Evolutionary conservation across 805 yeast species (phyloP).

Genomic region (Sugiyamaella americana): DNA sequence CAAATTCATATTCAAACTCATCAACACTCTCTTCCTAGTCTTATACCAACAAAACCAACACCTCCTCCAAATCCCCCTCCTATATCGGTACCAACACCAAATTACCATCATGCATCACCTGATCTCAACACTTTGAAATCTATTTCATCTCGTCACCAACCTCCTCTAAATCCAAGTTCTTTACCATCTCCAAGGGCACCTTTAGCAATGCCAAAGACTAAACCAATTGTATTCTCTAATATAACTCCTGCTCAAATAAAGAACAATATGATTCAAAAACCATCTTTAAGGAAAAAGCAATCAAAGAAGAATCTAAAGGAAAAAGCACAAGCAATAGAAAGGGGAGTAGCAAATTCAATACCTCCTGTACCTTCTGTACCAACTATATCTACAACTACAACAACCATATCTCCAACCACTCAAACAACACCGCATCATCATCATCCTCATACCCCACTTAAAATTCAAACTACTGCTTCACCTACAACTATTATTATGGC

Average conservation of each 20-base stretch:
- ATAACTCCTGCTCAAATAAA: constrained; percentile 11
- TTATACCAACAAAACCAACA: neutral
- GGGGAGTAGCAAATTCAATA: neutral
- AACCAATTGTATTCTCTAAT: constrained; percentile 8
- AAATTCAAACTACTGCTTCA: constrained; percentile 3
- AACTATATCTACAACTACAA: neutral
- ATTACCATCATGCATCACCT: neutral
- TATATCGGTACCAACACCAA: neutral
- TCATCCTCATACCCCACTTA: constrained; percentile 10
- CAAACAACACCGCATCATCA: constrained; percentile 1
- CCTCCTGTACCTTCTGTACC: constrained; percentile 7
- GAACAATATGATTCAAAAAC: constrained; percentile 8
- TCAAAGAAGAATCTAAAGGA: constrained; percentile 6
- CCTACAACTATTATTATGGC: constrained; percentile 14
- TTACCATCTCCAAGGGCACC: neutral
- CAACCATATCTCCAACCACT: neutral
- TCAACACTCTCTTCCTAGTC: constrained; percentile 1
- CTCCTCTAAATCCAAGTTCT: neutral
- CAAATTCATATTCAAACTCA: constrained; percentile 5
- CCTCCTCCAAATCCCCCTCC: neutral
- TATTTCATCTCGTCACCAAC: neutral
- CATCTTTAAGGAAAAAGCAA: constrained; percentile 4
- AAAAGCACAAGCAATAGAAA: neutral
- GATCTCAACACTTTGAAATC: neutral
- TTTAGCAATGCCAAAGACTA: constrained; percentile 1